These are phyloP conservation scores for Batkoa obscura DNA, from an alignment of 371 early-diverging fungal genomes.

Conservation along the genomic window DNA sequence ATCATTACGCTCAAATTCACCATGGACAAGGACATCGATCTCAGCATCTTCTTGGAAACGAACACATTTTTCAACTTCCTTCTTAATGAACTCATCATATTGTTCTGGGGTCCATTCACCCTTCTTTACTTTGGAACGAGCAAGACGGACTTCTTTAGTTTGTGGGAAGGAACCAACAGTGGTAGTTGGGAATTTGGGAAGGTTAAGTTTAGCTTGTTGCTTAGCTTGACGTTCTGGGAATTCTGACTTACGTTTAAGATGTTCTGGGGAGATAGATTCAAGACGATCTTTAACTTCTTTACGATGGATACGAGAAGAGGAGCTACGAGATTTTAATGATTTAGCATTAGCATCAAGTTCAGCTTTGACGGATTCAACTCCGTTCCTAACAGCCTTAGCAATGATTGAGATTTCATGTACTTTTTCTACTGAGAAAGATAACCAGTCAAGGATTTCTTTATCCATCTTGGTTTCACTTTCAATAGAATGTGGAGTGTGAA, in stretches of 20 bases:
- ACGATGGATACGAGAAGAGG: slow-evolving; percentile 66
- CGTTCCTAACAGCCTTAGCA: slow-evolving; percentile 45
- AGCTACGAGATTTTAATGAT: slow-evolving; percentile 48
- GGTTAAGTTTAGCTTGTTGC: slow-evolving; percentile 59
- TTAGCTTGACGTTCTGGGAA: slow-evolving; percentile 52
- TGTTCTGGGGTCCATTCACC: slow-evolving; percentile 43
- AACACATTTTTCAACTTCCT: slow-evolving; percentile 67
- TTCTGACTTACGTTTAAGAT: slow-evolving; percentile 50
- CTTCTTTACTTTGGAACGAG: slow-evolving; percentile 77
- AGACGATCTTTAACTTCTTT: slow-evolving; percentile 62
- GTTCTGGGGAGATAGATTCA: slow-evolving; percentile 37
- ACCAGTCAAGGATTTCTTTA: slow-evolving; percentile 70
- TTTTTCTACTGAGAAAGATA: slow-evolving; percentile 87
- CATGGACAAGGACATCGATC: slow-evolving; percentile 89
- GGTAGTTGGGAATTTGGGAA: slow-evolving; percentile 89
- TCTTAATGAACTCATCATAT: slow-evolving; percentile 70
- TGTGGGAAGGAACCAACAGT: slow-evolving; percentile 97
- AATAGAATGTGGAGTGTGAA: slow-evolving; percentile 82
- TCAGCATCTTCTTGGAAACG: slow-evolving; percentile 72
- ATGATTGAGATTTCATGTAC: slow-evolving; percentile 54
- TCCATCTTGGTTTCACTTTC: slow-evolving; percentile 61
- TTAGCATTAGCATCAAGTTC: slow-evolving; percentile 51
- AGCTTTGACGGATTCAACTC: slow-evolving; percentile 40
- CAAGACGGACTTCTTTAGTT: slow-evolving; percentile 83
- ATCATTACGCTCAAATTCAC: slow-evolving; percentile 91